Evolutionary conservation across 768 basidiomycete genomes (phyloP).

Genomic region (Rhodotorula diobovata): DNA sequence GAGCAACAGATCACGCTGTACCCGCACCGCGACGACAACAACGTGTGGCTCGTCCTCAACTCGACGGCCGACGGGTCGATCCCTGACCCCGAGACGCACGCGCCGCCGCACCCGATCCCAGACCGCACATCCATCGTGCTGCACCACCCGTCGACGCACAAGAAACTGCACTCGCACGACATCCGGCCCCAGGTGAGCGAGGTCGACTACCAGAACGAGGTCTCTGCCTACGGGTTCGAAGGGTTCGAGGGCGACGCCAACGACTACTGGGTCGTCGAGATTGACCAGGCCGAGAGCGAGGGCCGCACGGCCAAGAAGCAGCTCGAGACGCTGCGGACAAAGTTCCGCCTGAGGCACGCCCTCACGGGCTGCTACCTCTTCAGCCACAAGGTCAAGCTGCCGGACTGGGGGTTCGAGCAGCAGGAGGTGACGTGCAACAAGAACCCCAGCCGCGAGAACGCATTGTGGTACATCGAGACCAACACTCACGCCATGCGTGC

Average conservation of each 20-base stretch:
- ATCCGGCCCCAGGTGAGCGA: conserved; percentile 89
- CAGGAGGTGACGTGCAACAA: conserved; percentile 99
- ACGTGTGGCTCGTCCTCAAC: conserved; percentile 81
- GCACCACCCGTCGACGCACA: conserved; percentile 71
- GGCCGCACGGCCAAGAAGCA: conserved; percentile 67
- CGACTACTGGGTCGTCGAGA: conserved; percentile 75
- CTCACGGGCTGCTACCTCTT: conserved; percentile 94
- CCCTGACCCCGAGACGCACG: conserved; percentile 36
- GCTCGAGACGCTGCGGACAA: conserved; percentile 71
- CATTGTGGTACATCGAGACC: conserved; percentile 91
- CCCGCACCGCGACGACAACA: conserved; percentile 96
- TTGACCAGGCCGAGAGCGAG: conserved; percentile 59
- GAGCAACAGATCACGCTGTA: conserved; percentile 99
- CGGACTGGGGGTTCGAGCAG: conserved; percentile 96
- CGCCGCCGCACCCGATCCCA: conserved; percentile 59
- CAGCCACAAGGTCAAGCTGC: conserved; percentile 95
- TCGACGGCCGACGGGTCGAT: conserved; percentile 52
- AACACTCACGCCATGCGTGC: conserved; percentile 65
- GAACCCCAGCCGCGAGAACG: conserved; percentile 83
- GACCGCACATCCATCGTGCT: conserved; percentile 71
- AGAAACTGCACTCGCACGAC: conserved; percentile 91
- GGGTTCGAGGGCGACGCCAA: conserved; percentile 84
- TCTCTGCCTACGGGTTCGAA: conserved; percentile 84
- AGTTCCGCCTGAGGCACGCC: conserved; percentile 75
- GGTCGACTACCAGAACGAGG: conserved; percentile 98